These are phyloP conservation scores for Dissophora globulifera DNA, from an alignment of 192 early-diverging fungal genomes.

Conservation along the genomic window DNA sequence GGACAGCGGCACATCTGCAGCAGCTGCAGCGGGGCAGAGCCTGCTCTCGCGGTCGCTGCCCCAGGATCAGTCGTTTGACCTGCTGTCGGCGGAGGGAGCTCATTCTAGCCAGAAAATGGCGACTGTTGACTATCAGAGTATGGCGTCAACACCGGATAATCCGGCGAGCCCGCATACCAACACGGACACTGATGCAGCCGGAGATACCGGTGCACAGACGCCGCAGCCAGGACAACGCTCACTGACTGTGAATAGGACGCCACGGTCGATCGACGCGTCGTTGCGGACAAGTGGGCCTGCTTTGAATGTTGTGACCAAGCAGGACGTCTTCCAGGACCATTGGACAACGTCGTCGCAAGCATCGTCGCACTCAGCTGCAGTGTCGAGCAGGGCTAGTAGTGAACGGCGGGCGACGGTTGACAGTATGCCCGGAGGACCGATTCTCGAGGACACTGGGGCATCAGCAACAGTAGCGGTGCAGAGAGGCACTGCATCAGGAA, in stretches of 20 bases:
- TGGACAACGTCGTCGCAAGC: conserved; percentile 19
- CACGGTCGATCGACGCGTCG: conserved; percentile 22
- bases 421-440: background rate
- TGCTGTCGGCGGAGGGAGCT: background rate
- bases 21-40: conserved; percentile 3
- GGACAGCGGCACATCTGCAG: background rate
- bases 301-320: conserved; percentile 31
- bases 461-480: too few species aligned
- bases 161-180: background rate
- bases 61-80: conserved; percentile 8
- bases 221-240: background rate
- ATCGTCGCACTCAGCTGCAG: conserved; percentile 19
- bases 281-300: conserved; percentile 20
- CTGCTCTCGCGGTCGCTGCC: conserved; percentile 28
- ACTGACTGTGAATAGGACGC: background rate
- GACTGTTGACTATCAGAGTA: conserved; percentile 4
- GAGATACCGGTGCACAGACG: background rate
- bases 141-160: background rate
- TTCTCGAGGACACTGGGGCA: background rate
- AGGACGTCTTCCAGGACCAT: conserved; percentile 43
- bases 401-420: conserved; percentile 10
- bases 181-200: background rate
- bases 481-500: conserved; percentile 3
- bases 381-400: conserved; percentile 12
- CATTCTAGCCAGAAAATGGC: background rate